Percentiles rank a stretch among this genome's conserved stretches.
These are phyloP conservation scores for Stephanodiscus minutulus DNA, from an alignment of 108 stramenopile species.

Conservation along the genomic window DNA sequence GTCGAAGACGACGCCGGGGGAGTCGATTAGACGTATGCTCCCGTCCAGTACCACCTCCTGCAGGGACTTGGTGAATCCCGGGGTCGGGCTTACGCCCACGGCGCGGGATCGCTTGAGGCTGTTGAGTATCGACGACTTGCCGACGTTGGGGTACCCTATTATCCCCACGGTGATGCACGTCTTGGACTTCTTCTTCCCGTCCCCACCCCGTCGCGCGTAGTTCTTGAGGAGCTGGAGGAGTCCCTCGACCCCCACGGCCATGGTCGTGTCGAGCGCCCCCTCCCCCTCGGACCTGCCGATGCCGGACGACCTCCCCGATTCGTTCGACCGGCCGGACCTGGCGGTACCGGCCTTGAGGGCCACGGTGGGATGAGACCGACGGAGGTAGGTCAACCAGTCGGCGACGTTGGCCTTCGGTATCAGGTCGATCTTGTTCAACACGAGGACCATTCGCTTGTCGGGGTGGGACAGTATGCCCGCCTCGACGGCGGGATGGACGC, in stretches of 20 bases:
- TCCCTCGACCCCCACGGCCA: conserved; percentile 93
- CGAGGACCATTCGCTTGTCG: conserved; percentile 96
- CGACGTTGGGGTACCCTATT: conserved; percentile 94
- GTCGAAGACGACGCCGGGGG: conserved; percentile 98
- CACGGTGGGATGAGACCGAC: conserved; percentile 85
- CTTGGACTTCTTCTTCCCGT: conserved; percentile 64
- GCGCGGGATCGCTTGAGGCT: conserved; percentile 91
- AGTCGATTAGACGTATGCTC: conserved; percentile 94
- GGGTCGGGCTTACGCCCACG: conserved; percentile 94
- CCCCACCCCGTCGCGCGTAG: conserved; percentile 85
- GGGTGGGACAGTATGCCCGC: conserved; percentile 81
- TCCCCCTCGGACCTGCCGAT: conserved; percentile 63
- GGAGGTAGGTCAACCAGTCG: conserved; percentile 89
- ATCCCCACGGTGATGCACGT: conserved; percentile 90
- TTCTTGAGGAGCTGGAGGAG: conserved; percentile 97
- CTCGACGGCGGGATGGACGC: conserved; percentile 90
- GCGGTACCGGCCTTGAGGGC: conserved; percentile 91
- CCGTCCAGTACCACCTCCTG: conserved; percentile 97
- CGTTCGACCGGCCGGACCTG: conserved; percentile 43
- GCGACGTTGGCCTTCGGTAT: conserved; percentile 94
- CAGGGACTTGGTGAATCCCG: conserved; percentile 96
- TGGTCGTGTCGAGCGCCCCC: conserved; percentile 48
- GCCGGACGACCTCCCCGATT: conserved; percentile 57
- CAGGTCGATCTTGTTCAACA: conserved; percentile 98
- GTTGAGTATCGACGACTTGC: conserved; percentile 95